These are phyloP conservation scores for Amanita muscaria DNA, from an alignment of 768 basidiomycete genomes.

Conservation along the genomic window DNA sequence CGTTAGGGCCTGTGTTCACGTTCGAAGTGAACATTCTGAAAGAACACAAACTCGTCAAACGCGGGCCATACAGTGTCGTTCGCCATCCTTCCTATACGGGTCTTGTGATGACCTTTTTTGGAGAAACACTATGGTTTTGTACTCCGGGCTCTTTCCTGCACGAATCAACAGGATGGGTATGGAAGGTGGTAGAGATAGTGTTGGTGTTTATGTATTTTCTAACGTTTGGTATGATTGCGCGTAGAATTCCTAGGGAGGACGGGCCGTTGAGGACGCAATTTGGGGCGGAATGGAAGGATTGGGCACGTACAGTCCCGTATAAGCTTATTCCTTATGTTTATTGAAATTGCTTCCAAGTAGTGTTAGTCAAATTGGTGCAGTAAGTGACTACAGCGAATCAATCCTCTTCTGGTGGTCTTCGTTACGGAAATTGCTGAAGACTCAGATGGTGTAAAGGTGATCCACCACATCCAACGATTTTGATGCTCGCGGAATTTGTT, in stretches of 20 bases:
- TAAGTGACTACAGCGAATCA: no score
- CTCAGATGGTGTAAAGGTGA: no score
- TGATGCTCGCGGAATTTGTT: no score
- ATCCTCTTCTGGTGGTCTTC: no score
- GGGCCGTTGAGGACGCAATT: constrained; percentile 19
- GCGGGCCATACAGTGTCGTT: constrained; percentile 23
- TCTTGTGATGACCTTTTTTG: background rate
- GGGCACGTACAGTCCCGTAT: constrained; percentile 19
- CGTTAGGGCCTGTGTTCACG: constrained; percentile 30
- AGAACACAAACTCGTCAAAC: constrained; percentile 21
- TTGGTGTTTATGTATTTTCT: background rate
- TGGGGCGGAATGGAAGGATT: constrained; percentile 24
- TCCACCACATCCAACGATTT: no score
- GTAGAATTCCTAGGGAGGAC: constrained; percentile 21
- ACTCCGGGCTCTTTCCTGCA: background rate
- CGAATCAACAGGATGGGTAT: background rate
- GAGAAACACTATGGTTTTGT: background rate
- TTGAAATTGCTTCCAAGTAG: no score
- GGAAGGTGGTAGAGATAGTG: background rate
- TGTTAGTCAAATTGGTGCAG: no score
- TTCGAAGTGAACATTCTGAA: constrained; percentile 26
- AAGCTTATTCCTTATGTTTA: constrained; percentile 22
- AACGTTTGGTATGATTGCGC: background rate
- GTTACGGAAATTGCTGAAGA: no score
- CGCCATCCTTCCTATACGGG: constrained; percentile 27